phyloP scores from a whole-genome alignment of 257 asterid species.

The Nicotiana benthamiana region DNA sequence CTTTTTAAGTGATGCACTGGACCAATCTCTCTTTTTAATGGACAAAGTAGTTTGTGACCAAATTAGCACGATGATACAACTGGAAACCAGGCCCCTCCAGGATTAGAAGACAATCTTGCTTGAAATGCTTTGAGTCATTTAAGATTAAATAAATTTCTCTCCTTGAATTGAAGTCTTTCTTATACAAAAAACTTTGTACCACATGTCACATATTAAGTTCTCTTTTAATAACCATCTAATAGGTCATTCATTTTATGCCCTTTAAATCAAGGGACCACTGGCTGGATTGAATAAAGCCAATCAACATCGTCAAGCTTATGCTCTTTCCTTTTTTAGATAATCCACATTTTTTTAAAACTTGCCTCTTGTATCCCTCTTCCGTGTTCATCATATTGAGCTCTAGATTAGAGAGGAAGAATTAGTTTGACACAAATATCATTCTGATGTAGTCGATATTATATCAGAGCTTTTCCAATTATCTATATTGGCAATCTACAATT shows the following conservation, averaged over 20 bases:
- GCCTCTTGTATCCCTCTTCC: not conserved
- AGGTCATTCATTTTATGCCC: not conserved
- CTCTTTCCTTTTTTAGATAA: not conserved
- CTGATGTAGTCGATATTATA: not conserved
- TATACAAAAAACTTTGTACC: not conserved
- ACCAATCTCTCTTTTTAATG: not conserved
- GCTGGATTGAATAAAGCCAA: not conserved
- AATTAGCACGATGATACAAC: not conserved
- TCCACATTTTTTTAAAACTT: not conserved
- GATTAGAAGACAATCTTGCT: not conserved
- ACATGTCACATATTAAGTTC: not conserved
- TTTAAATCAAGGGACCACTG: not conserved
- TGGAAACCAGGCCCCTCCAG: not conserved
- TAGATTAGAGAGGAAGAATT: not conserved
- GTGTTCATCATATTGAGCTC: not conserved
- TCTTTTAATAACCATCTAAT: not conserved
- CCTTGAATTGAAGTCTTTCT: not conserved
- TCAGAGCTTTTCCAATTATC: not conserved
- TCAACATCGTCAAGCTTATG: not conserved
- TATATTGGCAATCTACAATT: not conserved
- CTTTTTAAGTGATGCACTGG: not conserved
- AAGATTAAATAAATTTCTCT: not conserved
- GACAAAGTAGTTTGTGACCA: not conserved
- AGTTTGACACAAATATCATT: not conserved
- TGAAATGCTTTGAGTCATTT: slow-evolving; percentile 1